Evolutionary conservation across 345 rosid genomes (phyloP).

Genomic region (Aegle marmelos): DNA sequence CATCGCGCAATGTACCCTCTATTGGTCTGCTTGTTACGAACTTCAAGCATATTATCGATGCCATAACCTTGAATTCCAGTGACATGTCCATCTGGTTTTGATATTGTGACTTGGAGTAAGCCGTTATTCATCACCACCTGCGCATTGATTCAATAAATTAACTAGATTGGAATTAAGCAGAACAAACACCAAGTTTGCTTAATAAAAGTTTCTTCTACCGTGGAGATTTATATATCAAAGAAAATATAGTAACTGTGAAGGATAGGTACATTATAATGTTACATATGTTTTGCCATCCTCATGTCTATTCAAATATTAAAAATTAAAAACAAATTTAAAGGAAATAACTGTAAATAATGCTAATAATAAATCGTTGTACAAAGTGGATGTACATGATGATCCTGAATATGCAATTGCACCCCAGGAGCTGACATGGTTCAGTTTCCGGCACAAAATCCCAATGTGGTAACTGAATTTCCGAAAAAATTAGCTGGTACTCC

Average conservation of each 20-base stretch:
- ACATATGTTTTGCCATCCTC: too few species aligned
- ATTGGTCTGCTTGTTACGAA: conserved; percentile 35
- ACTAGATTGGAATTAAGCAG: too few species aligned
- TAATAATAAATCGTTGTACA: background rate
- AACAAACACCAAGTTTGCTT: too few species aligned
- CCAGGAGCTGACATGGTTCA: conserved; percentile 24
- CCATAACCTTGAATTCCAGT: conserved; percentile 36
- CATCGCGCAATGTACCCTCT: conserved; percentile 38
- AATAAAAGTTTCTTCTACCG: too few species aligned
- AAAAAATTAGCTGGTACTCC: background rate
- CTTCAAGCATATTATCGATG: conserved; percentile 51
- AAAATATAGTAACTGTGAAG: too few species aligned
- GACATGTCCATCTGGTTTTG: conserved; percentile 46
- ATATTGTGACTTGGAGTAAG: conserved; percentile 34
- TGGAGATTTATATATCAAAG: too few species aligned
- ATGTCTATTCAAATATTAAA: too few species aligned
- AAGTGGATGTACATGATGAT: conserved; percentile 30
- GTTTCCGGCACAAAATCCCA: background rate
- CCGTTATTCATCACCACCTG: conserved; percentile 53
- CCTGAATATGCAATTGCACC: conserved; percentile 28
- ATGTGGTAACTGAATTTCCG: background rate
- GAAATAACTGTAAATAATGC: too few species aligned
- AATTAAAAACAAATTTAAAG: too few species aligned
- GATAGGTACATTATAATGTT: too few species aligned
- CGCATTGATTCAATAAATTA: background rate